Evolutionary conservation across 257 asterid species (phyloP).

Genomic region (Avicennia marina): DNA sequence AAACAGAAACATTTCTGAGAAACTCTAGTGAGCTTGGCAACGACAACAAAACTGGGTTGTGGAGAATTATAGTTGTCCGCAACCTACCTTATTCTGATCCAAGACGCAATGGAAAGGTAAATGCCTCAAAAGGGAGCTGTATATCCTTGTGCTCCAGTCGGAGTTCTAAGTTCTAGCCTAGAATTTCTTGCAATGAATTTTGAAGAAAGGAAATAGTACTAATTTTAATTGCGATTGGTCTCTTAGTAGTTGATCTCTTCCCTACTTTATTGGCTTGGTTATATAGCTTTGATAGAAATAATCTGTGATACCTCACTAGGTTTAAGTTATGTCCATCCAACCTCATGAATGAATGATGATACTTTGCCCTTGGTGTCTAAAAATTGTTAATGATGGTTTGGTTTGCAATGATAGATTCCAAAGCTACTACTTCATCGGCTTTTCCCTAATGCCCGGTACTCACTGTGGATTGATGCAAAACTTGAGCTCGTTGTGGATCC

Average conservation of each 20-base stretch:
- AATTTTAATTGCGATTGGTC: too few species aligned
- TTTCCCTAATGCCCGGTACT: slow-evolving; percentile 79
- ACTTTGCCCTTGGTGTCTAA: neutral
- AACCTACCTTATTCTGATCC: slow-evolving; percentile 86
- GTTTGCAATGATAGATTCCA: slow-evolving; percentile 58
- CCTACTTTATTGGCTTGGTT: neutral
- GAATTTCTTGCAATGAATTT: too few species aligned
- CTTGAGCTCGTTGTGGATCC: slow-evolving; percentile 95
- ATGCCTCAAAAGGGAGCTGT: neutral
- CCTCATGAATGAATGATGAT: neutral
- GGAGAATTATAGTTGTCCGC: slow-evolving; percentile 77
- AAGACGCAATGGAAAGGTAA: slow-evolving; percentile 95
- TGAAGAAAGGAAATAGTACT: neutral
- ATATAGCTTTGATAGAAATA: neutral
- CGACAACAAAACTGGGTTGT: slow-evolving; percentile 66
- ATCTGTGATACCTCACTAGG: neutral
- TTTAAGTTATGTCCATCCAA: neutral
- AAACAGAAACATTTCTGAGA: slow-evolving; percentile 54
- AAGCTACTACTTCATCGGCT: slow-evolving; percentile 87
- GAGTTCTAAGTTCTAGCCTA: neutral
- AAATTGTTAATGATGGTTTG: neutral
- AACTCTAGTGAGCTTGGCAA: slow-evolving; percentile 58
- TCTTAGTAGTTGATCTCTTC: neutral
- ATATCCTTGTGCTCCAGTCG: neutral
- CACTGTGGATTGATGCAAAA: slow-evolving; percentile 93